Evolutionary conservation across 306 rosid species (phyloP).

Genomic region (Corylus heterophylla): DNA sequence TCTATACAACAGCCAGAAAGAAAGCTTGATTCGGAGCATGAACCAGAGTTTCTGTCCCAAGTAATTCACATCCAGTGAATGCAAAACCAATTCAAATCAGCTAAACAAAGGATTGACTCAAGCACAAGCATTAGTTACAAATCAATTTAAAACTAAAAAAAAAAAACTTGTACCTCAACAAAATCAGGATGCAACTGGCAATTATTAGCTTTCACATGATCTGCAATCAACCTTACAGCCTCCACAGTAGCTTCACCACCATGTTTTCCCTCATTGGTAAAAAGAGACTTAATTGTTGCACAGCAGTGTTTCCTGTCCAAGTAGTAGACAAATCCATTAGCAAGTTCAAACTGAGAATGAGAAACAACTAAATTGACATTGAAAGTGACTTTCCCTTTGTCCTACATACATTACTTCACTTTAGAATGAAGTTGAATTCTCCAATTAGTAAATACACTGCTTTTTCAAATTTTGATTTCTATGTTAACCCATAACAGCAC

Average conservation of each 20-base stretch:
- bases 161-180: slow-evolving; percentile 51
- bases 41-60: neutral
- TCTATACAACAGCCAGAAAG: neutral
- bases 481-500: slow-evolving; percentile 3
- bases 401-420: slow-evolving; percentile 1
- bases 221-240: slow-evolving; percentile 89
- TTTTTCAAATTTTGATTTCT: neutral
- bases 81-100: slow-evolving; percentile 1
- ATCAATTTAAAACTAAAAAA: neutral
- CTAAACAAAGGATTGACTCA: slow-evolving; percentile 8
- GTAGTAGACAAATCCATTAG: slow-evolving; percentile 21
- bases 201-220: slow-evolving; percentile 68
- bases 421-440: neutral
- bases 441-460: slow-evolving; percentile 3
- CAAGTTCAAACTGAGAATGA: neutral
- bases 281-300: slow-evolving; percentile 69
- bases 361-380: neutral
- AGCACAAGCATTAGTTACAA: neutral
- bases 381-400: slow-evolving; percentile 7
- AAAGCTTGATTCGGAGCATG: neutral
- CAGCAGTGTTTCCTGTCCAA: slow-evolving; percentile 76
- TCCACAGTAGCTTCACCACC: slow-evolving; percentile 87
- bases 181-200: slow-evolving; percentile 86
- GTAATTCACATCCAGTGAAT: slow-evolving; percentile 2
- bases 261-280: slow-evolving; percentile 83